Conservation (phyloP, 2,329 filamentous ascomycete species). For the Phaeosphaeria sp. region DNA sequence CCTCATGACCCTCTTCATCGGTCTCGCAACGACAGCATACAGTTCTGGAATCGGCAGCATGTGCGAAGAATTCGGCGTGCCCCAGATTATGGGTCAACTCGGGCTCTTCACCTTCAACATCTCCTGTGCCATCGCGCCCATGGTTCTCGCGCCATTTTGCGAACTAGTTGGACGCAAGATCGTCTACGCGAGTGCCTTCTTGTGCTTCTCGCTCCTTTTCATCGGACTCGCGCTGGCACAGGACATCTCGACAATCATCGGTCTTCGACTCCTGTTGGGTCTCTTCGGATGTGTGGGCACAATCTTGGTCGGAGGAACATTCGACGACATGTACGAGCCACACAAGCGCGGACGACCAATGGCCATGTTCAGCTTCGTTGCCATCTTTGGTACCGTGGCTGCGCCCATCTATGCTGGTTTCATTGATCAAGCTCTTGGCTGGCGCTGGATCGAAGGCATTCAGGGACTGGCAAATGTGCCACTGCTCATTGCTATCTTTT, state of each 20-base stretch:
- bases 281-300: slow-evolving; percentile 38
- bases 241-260: slow-evolving; percentile 33
- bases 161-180: slow-evolving; percentile 35
- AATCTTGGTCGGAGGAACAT: slow-evolving; percentile 35
- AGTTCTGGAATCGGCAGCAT: slow-evolving; percentile 36
- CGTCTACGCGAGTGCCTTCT: slow-evolving; percentile 31
- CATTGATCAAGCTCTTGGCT: slow-evolving; percentile 60
- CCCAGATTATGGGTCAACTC: slow-evolving; percentile 29
- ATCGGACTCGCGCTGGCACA: slow-evolving; percentile 34
- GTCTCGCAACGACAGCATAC: slow-evolving; percentile 35
- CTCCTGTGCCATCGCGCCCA: slow-evolving; percentile 33
- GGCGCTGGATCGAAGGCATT: slow-evolving; percentile 63
- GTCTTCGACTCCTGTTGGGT: slow-evolving; percentile 33
- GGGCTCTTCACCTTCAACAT: slow-evolving; percentile 38
- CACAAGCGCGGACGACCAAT: slow-evolving; percentile 35
- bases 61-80: slow-evolving; percentile 34
- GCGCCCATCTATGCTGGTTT: slow-evolving; percentile 63
- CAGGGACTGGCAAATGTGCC: slow-evolving; percentile 61
- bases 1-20: slow-evolving; percentile 37
- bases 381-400: slow-evolving; percentile 55
- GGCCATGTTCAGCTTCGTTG: slow-evolving; percentile 38
- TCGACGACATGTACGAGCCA: slow-evolving; percentile 38
- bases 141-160: slow-evolving; percentile 35
- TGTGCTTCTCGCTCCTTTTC: slow-evolving; percentile 36
- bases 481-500: slow-evolving; percentile 53